Conservation (phyloP, 768 basidiomycete species). For the Xerocomus spinulosus region DNA sequence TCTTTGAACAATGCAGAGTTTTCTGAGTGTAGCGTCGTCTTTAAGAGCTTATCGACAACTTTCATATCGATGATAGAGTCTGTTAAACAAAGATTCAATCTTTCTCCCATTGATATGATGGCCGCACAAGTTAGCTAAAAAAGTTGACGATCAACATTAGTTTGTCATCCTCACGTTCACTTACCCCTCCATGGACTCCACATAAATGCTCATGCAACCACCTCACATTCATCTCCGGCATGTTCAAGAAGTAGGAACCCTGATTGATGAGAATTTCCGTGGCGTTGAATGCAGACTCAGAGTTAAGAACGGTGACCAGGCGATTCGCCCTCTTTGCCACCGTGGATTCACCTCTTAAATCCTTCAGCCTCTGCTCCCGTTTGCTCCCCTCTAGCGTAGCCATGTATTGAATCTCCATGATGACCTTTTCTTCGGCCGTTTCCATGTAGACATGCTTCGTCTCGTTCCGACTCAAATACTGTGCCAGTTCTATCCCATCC, state of each 20-base stretch:
- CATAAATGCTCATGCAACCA: conserved; percentile 1
- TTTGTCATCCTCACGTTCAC: too few species aligned
- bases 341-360: neutral
- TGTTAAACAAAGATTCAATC: neutral
- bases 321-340: neutral
- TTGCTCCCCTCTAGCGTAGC: neutral
- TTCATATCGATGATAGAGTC: neutral
- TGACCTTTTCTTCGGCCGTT: conserved; percentile 1
- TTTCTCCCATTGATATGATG: neutral
- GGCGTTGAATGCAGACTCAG: neutral
- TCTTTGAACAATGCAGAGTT: too few species aligned
- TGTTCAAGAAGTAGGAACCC: neutral
- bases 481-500: neutral
- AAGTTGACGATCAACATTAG: neutral
- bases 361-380: neutral
- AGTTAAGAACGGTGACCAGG: neutral
- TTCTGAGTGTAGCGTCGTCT: too few species aligned
- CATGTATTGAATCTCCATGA: conserved; percentile 9
- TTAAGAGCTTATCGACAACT: neutral
- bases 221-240: conserved; percentile 2
- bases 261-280: neutral
- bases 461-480: conserved; percentile 8
- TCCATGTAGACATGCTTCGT: conserved; percentile 12
- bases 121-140: neutral
- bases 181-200: conserved; percentile 1